A percentile compares a stretch with the other conserved stretches of the same genome.
Evolutionary conservation across 495 filamentous ascomycete species (phyloP).

Genomic region (Neurospora sp.): DNA sequence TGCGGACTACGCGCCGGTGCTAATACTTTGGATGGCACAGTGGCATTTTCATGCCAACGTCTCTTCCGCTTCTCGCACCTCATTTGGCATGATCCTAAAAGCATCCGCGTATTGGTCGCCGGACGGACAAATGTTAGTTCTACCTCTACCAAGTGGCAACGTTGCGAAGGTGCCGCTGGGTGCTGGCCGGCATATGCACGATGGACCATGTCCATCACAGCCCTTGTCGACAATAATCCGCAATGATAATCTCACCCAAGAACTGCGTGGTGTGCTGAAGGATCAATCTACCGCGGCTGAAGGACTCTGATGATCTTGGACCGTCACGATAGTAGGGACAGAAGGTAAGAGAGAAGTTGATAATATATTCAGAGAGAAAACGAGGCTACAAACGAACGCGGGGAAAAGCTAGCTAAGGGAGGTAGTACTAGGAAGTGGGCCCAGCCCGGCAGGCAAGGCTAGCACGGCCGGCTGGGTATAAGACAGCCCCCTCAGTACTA

Average conservation of each 20-base stretch:
- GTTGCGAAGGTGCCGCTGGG: neutral
- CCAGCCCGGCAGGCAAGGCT: too few relatives aligned
- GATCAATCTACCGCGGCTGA: neutral
- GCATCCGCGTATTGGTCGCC: neutral
- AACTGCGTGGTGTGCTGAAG: neutral
- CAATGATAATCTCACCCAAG: neutral
- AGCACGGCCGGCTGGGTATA: too few relatives aligned
- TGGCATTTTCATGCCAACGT: neutral
- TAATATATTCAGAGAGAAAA: too few relatives aligned
- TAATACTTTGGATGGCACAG: neutral
- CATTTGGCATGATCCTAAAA: neutral
- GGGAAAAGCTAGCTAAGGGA: too few relatives aligned
- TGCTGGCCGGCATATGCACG: neutral
- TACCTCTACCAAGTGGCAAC: neutral
- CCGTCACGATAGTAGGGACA: too few relatives aligned
- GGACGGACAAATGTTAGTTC: neutral
- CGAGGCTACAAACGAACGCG: too few relatives aligned
- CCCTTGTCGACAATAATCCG: neutral
- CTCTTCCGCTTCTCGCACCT: neutral
- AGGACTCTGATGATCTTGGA: neutral
- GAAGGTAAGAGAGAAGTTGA: too few relatives aligned
- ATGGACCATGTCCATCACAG: neutral
- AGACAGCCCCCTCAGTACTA: too few relatives aligned
- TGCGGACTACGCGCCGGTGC: neutral
- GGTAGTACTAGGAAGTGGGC: too few relatives aligned